Conservation (phyloP, 352 stramenopile genomes). For the Phytophthora agathidicida region DNA sequence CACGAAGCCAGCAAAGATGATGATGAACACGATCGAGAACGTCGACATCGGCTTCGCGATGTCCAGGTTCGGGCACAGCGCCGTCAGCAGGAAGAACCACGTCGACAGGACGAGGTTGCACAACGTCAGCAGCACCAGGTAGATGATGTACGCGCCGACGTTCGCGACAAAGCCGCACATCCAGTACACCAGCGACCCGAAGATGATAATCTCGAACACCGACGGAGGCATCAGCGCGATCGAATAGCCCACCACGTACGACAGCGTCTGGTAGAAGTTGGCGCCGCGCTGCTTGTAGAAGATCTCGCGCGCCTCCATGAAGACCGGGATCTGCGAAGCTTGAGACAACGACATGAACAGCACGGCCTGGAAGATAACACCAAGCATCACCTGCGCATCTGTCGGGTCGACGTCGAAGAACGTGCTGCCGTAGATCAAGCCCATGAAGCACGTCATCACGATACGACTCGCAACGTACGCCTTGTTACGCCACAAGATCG, state of each 20-base stretch:
- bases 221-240: slow-evolving; percentile 9
- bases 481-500: slow-evolving; percentile 43
- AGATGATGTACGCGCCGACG: slow-evolving; percentile 14
- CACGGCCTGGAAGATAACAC: slow-evolving; percentile 8
- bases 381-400: slow-evolving; percentile 6
- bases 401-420: slow-evolving; percentile 4
- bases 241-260: too few species aligned
- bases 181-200: slow-evolving; percentile 86
- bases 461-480: slow-evolving; percentile 22
- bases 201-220: slow-evolving; percentile 39
- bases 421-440: slow-evolving; percentile 4
- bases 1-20: slow-evolving; percentile 8
- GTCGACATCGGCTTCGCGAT: slow-evolving; percentile 8
- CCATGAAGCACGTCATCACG: slow-evolving; percentile 19
- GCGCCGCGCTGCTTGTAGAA: too few species aligned
- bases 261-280: too few species aligned
- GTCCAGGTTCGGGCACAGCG: slow-evolving; percentile 7
- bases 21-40: slow-evolving; percentile 10
- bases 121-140: slow-evolving; percentile 1
- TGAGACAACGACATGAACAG: slow-evolving; percentile 12
- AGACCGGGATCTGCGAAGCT: too few species aligned
- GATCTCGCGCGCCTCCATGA: too few species aligned
- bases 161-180: too few species aligned
- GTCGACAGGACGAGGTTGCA: slow-evolving; percentile 4
- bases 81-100: slow-evolving; percentile 7